Base-by-base conservation (phyloP, 257 asterid species). In the Anisodus acutangulus region DNA sequence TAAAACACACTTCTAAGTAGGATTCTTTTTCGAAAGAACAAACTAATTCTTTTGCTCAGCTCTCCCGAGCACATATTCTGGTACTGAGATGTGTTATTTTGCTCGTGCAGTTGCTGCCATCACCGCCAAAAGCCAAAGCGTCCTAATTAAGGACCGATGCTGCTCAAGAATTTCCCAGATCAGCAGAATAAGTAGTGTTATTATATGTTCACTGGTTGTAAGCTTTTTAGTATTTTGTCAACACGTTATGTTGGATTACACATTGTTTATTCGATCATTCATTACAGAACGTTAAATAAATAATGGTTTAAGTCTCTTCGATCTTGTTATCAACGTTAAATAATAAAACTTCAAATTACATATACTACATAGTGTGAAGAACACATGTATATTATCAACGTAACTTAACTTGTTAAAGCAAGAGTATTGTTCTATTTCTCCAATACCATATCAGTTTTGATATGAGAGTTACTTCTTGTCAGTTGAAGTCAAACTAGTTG, bases 41-140 rank as follows among this genome's bases (percentile, higher is more conserved):
- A 58, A 16, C 3, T 16, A 57, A 15, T 16, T 58, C 3, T 17
- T 57, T 58, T 58, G 15, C 26, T 58, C 9, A 58, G 6, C 7
- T 17, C 22, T 16, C 26, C 17, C 3, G 5, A 10, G n/a, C 74
- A 11, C 22, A 8, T 16, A 11, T 69, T 16, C 78, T 69, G 31
- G 54, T 69, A 13, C 78, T 69, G 54, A 69, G 13, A 39, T 16
- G 3, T 69, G 35, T 59, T 35, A 26, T 78, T 79, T 66, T 12
- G 3, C 22, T 49, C 22, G 8, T 82, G 55, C 85, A 82, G 85
- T 67, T 82, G 80, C 80, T 82, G 19, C 85, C 85, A n/a, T 66
- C 85, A 35, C 16, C 57, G 4, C 57, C 85, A 11, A 82, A 82
- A 80, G 41, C 51, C 19, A 82, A 82, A 62, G 37, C 55, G 1